Conservation (phyloP, 139 green algal genomes). For the Tetraselmis striata region DNA sequence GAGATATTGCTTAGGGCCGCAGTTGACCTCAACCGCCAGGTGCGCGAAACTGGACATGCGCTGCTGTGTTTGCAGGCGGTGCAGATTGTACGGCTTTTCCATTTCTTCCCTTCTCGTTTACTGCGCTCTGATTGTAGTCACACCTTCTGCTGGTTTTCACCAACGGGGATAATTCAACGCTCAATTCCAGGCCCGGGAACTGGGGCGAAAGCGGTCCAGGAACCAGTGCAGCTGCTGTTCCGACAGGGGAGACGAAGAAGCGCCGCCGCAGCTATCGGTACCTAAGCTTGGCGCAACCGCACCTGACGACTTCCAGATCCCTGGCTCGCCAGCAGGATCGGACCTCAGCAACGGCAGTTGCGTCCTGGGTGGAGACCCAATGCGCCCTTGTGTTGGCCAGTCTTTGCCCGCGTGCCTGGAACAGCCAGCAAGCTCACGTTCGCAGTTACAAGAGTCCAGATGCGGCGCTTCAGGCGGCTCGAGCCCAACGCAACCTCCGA, state of each 20-base stretch:
- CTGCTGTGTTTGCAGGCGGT: too few species aligned
- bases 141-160: too few species aligned
- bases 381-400: background rate
- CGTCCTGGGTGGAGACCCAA: background rate
- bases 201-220: background rate
- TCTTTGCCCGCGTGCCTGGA: background rate
- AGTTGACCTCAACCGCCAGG: background rate
- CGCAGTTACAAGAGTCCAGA: background rate
- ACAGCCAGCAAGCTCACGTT: background rate
- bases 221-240: background rate
- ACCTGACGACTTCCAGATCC: background rate
- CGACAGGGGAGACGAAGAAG: too few species aligned
- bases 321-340: background rate
- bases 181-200: background rate
- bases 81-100: too few species aligned
- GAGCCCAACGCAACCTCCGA: background rate
- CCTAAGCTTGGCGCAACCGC: background rate
- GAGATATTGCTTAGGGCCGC: background rate
- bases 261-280: background rate
- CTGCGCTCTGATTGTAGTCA: too few species aligned
- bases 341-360: background rate
- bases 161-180: too few species aligned
- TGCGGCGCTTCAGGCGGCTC: too few species aligned
- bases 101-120: too few species aligned
- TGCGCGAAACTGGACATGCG: too few species aligned